Evolutionary conservation across 495 filamentous ascomycete species (phyloP).

Genomic region (Aspergillus steynii): DNA sequence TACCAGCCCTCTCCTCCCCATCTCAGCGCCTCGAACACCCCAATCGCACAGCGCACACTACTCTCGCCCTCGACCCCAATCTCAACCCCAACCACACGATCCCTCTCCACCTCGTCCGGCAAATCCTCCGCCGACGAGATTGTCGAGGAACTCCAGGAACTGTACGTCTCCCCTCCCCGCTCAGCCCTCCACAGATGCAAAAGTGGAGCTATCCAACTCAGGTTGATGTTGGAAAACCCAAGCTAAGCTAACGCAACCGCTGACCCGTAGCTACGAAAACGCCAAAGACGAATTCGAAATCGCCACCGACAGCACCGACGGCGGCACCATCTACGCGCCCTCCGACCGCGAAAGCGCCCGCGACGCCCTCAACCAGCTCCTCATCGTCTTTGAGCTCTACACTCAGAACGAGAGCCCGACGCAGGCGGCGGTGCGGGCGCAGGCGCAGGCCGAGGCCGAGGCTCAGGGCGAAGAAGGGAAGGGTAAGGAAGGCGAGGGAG

Average conservation of each 20-base stretch:
- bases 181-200: background rate
- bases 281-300: constrained; percentile 52
- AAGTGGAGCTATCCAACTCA: background rate
- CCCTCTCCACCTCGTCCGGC: constrained; percentile 14
- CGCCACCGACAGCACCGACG: constrained; percentile 45
- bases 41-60: too few relatives aligned
- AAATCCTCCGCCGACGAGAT: constrained; percentile 35
- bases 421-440: background rate
- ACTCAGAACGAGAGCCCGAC: constrained; percentile 19
- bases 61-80: too few relatives aligned
- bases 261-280: constrained; percentile 28
- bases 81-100: background rate
- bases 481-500: background rate
- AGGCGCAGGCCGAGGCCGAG: background rate
- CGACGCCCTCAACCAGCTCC: constrained; percentile 42
- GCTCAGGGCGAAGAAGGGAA: background rate
- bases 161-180: constrained; percentile 23
- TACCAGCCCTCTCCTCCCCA: too few relatives aligned
- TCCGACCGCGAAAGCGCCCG: constrained; percentile 47
- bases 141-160: constrained; percentile 45
- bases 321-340: constrained; percentile 47
- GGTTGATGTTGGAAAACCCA: background rate
- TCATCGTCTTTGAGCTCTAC: constrained; percentile 39
- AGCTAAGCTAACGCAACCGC: background rate
- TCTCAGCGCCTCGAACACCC: too few relatives aligned